phyloP scores from a whole-genome alignment of 108 stramenopile genomes.

The Cyclotella choctawhatcheeana region DNA sequence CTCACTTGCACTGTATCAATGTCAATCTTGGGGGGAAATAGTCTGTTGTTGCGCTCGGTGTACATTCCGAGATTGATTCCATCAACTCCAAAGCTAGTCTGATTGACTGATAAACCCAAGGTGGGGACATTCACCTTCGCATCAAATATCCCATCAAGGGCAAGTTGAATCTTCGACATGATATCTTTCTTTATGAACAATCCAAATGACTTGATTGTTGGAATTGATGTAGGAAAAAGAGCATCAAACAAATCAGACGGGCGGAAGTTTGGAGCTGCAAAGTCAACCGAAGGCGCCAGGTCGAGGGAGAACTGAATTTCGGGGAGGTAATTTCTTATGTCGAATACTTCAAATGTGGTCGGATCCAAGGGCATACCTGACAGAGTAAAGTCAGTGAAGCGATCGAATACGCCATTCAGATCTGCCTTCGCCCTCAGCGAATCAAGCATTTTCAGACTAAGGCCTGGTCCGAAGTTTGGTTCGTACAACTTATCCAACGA shows the following conservation, averaged over 20 bases:
- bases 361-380: conserved; percentile 20
- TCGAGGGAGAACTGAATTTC: conserved; percentile 23
- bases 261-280: conserved; percentile 24
- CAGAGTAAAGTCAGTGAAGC: not conserved
- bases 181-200: conserved; percentile 14
- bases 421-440: not conserved
- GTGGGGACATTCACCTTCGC: conserved; percentile 14
- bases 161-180: not conserved
- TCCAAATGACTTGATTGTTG: conserved; percentile 5
- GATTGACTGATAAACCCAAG: not conserved
- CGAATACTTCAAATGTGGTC: conserved; percentile 16
- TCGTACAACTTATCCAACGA: conserved; percentile 18
- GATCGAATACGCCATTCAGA: not conserved
- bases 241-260: conserved; percentile 18
- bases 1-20: conserved; percentile 3
- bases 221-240: conserved; percentile 12
- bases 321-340: conserved; percentile 22
- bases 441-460: not conserved
- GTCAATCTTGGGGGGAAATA: conserved; percentile 10
- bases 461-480: conserved; percentile 3
- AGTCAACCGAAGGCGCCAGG: conserved; percentile 13
- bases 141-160: conserved; percentile 14
- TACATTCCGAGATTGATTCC: conserved; percentile 3
- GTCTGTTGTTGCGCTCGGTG: not conserved
- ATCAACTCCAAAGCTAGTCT: not conserved